Percentiles rank a stretch among this genome's conserved stretches.
These are phyloP conservation scores for Mortierella hygrophila DNA, from an alignment of 192 early-diverging fungal genomes.

Conservation along the genomic window DNA sequence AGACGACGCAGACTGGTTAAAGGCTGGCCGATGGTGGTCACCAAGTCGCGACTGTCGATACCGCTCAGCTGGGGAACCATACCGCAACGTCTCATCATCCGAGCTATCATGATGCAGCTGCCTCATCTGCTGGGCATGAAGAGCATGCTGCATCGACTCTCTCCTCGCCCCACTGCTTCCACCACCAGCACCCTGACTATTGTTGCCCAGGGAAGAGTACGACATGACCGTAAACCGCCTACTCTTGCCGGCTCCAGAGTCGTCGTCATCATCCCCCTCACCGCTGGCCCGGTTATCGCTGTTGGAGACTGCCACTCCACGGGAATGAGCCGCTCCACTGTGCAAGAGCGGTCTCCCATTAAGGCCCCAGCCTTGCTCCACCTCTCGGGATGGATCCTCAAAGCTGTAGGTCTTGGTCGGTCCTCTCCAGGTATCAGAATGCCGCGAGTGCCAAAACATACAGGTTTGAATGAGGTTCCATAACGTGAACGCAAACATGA, in stretches of 20 bases:
- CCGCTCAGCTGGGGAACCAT: constrained; percentile 40
- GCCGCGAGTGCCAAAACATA: constrained; percentile 40
- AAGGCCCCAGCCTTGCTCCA: constrained; percentile 33
- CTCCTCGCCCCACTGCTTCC: neutral
- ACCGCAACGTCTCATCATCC: constrained; percentile 29
- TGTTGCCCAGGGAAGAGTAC: constrained; percentile 34
- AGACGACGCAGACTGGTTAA: neutral
- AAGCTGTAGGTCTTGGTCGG: constrained; percentile 44
- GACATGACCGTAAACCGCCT: constrained; percentile 40
- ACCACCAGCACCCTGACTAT: neutral
- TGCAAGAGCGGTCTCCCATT: constrained; percentile 15
- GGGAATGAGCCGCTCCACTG: constrained; percentile 9
- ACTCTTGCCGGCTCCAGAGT: constrained; percentile 5
- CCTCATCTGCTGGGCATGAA: constrained; percentile 6
- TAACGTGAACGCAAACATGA: constrained; percentile 48
- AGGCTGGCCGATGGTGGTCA: constrained; percentile 11
- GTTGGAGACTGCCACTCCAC: neutral
- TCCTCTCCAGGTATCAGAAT: constrained; percentile 31
- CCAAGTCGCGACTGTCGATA: constrained; percentile 34
- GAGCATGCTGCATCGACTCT: constrained; percentile 23
- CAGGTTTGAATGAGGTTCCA: constrained; percentile 48
- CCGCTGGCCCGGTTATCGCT: constrained; percentile 1
- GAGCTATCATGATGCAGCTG: constrained; percentile 1
- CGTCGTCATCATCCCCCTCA: constrained; percentile 7
- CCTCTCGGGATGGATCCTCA: constrained; percentile 28